Percentiles rank a stretch among this genome's conserved stretches.
These are phyloP conservation scores for Oryza coarctata DNA, from an alignment of 176 grass and related monocot genomes.

Conservation along the genomic window DNA sequence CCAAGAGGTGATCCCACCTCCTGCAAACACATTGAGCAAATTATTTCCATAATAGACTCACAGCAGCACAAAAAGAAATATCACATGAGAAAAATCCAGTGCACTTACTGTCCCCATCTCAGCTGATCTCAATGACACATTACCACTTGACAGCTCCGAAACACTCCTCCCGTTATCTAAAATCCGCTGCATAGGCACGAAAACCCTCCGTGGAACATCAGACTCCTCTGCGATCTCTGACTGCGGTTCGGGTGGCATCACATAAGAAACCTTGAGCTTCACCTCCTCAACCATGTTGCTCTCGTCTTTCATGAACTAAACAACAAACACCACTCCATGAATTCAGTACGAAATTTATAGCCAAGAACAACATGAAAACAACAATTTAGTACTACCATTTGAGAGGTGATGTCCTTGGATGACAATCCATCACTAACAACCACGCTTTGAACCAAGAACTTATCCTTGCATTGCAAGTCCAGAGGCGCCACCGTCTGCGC, in stretches of 20 bases:
- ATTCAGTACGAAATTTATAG: slow-evolving; percentile 11
- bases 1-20: slow-evolving; percentile 36
- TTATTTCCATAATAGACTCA: background rate
- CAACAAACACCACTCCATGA: slow-evolving; percentile 13
- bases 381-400: slow-evolving; percentile 41
- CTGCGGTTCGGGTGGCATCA: slow-evolving; percentile 46
- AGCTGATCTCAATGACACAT: slow-evolving; percentile 47
- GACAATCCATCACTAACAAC: slow-evolving; percentile 33
- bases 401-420: slow-evolving; percentile 48
- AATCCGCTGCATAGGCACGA: slow-evolving; percentile 36
- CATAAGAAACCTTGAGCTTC: slow-evolving; percentile 56
- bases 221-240: slow-evolving; percentile 55
- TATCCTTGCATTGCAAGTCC: slow-evolving; percentile 79
- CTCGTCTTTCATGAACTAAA: slow-evolving; percentile 51
- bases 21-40: slow-evolving; percentile 31
- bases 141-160: slow-evolving; percentile 47
- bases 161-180: slow-evolving; percentile 38
- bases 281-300: slow-evolving; percentile 57
- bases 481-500: slow-evolving; percentile 48
- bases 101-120: slow-evolving; percentile 31
- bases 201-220: slow-evolving; percentile 20
- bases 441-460: slow-evolving; percentile 67
- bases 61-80: background rate
- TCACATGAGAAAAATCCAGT: background rate
- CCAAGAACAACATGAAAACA: background rate